phyloP scores from a whole-genome alignment of 2,329 filamentous ascomycete genomes.

The Diaporthe ilicicola region DNA sequence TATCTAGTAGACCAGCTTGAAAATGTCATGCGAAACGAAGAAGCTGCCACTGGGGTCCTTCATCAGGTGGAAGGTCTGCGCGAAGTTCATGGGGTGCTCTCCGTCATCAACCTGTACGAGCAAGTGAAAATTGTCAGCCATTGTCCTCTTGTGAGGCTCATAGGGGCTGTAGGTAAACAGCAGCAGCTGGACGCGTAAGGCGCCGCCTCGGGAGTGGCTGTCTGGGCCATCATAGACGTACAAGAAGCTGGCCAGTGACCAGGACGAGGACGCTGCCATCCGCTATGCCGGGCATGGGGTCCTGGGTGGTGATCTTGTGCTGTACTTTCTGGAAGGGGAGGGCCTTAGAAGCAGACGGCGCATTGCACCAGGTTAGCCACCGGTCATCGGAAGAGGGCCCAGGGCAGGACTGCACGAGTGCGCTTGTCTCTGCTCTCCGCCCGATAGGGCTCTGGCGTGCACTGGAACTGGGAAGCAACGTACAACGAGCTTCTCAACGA shows the following conservation, averaged over 20 bases:
- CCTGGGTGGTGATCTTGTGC: conserved; percentile 72
- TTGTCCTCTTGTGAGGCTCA: neutral
- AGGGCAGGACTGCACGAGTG: neutral
- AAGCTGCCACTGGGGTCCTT: conserved; percentile 67
- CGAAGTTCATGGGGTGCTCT: conserved; percentile 75
- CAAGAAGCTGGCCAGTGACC: conserved; percentile 63
- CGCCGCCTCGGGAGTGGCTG: neutral
- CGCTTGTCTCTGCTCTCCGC: neutral
- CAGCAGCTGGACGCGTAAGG: neutral
- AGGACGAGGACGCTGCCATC: conserved; percentile 70
- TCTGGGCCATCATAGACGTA: conserved; percentile 22
- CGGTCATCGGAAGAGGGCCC: conserved; percentile 2
- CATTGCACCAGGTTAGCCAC: conserved; percentile 18
- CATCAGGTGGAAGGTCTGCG: conserved; percentile 74
- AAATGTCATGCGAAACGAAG: conserved; percentile 79
- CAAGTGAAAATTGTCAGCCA: conserved; percentile 2
- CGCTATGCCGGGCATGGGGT: conserved; percentile 71
- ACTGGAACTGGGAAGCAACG: conserved; percentile 37
- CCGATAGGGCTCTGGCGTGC: neutral
- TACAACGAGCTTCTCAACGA: conserved; percentile 73
- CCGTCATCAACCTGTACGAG: conserved; percentile 73
- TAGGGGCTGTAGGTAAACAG: too few species aligned
- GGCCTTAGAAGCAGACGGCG: conserved; percentile 50
- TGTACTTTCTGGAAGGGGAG: conserved; percentile 73
- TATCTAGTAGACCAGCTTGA: conserved; percentile 70